Conservation (phyloP, 139 green algal species). For the Parachlorella kessleri region DNA sequence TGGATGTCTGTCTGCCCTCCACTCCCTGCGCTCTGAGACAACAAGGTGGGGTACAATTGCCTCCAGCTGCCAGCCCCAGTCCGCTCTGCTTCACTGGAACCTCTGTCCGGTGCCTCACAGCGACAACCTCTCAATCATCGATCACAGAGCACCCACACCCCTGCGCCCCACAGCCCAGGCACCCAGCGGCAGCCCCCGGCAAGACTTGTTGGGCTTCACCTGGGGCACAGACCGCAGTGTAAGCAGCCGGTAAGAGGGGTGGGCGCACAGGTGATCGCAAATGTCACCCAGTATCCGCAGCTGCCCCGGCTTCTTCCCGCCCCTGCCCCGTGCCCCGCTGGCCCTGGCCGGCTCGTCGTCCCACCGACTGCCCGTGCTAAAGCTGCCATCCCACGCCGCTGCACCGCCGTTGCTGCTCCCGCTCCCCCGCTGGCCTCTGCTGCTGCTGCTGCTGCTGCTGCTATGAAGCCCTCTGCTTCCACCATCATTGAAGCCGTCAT, state of each 20-base stretch:
- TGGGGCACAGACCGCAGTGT: constrained; percentile 49
- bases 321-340: constrained; percentile 8
- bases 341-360: neutral
- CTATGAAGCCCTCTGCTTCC: too few relatives aligned
- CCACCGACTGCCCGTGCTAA: neutral
- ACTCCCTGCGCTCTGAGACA: too few relatives aligned
- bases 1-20: too few relatives aligned
- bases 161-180: too few relatives aligned
- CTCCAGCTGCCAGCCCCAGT: too few relatives aligned
- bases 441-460: constrained; percentile 14
- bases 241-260: constrained; percentile 63
- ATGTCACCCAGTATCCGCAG: constrained; percentile 51
- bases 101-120: too few relatives aligned
- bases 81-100: too few relatives aligned
- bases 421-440: neutral
- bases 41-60: too few relatives aligned
- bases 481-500: too few relatives aligned
- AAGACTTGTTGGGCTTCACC: constrained; percentile 35
- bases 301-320: neutral
- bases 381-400: constrained; percentile 1
- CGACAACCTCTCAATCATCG: too few relatives aligned
- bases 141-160: too few relatives aligned
- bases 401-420: neutral
- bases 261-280: constrained; percentile 57
- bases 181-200: constrained; percentile 37